Base-by-base conservation (phyloP, 129 eudicot genomes). In the Flaveria brownii region DNA sequence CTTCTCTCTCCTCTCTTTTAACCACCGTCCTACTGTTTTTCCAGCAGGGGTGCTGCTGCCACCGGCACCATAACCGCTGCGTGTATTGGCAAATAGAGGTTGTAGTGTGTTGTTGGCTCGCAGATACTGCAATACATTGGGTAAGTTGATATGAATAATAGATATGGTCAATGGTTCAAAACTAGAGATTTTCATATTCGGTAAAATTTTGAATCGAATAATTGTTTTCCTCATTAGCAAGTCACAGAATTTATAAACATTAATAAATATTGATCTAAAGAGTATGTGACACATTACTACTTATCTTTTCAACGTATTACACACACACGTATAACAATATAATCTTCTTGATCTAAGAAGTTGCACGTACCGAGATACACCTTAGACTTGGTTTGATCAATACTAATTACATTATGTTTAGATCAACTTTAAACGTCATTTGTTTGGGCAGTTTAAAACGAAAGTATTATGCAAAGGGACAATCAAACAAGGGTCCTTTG, bases 1-100 rank as follows among this genome's bases (percentile, higher is more conserved):
- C 88, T 91, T 94, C 80, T 94, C 97, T 77, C 91, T 81, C 60
- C 97, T 81, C 69, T 94, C 97, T 81, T 91, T 94, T 59, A 94
- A 69, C 97, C 99, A 94, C 80, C 93, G 80, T 67, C 97, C 99
- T 1, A 94, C 96, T 16, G 99, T 94, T 89, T 89, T 91, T 36
- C 96, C 96, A 2, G 92, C 91, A 8, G 92, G 97, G 28, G 97
- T 85, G 85, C 76, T 78, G 63, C 84, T 80, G 62, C 88, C 92
- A 57, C 90, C 87, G n/a, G 86, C 75, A n/a, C 80, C 88, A 57
- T 78, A 84, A 57, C 84, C 87, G 13, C 77, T 63, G 55, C 90
- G 96, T 26, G 81, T 65, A 66, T 82, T 84, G 76, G 91, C 88
- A 71, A 91, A 91, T 9, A 91, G 83, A 64, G 97, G 97, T 66